Conservation (phyloP, 352 stramenopile species). For the Pythium phragmitis region DNA sequence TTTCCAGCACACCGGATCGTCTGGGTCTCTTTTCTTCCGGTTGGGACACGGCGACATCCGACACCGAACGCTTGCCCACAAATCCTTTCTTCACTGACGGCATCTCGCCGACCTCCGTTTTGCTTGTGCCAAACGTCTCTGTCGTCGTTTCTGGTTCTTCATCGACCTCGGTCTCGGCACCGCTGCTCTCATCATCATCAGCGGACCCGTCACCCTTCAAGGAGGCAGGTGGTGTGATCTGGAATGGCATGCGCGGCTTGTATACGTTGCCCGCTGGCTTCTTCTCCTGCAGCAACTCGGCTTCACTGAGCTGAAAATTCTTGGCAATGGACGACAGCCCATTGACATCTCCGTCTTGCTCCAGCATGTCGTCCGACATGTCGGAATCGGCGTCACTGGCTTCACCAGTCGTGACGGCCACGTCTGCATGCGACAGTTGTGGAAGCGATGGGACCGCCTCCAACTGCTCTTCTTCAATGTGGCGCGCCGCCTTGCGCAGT, state of each 20-base stretch:
- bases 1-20: constrained; percentile 5
- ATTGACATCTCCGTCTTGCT: constrained; percentile 49
- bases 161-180: constrained; percentile 66
- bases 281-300: constrained; percentile 20
- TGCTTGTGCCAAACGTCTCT: constrained; percentile 11
- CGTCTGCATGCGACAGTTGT: background rate
- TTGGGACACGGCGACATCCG: constrained; percentile 4
- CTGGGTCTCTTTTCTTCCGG: constrained; percentile 12
- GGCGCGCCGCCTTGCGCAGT: constrained; percentile 14
- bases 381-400: constrained; percentile 50
- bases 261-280: constrained; percentile 38
- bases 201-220: constrained; percentile 17
- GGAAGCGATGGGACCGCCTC: constrained; percentile 2
- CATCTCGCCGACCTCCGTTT: constrained; percentile 1
- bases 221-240: constrained; percentile 32
- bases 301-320: constrained; percentile 38
- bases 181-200: constrained; percentile 47
- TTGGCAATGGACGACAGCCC: constrained; percentile 55
- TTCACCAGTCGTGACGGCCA: constrained; percentile 4
- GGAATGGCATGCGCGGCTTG: constrained; percentile 39
- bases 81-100: constrained; percentile 11
- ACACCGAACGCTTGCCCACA: constrained; percentile 16
- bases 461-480: constrained; percentile 55
- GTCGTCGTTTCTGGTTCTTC: constrained; percentile 37
- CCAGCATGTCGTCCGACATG: constrained; percentile 73